These are phyloP conservation scores for Candida sp. DNA, from an alignment of 1,139 yeast species.

Conservation along the genomic window DNA sequence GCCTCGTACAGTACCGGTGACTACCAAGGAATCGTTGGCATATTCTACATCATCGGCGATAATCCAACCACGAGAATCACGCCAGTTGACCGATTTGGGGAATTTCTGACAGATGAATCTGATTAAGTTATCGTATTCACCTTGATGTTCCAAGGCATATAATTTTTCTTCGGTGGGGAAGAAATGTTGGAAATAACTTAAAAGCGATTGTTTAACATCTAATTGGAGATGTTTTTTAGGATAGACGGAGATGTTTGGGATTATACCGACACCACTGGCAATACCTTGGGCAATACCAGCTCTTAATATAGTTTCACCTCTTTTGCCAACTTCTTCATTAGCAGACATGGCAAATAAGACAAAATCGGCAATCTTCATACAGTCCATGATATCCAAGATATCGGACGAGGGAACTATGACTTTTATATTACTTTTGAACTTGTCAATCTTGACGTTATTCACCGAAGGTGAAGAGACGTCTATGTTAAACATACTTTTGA, in stretches of 20 bases:
- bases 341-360: slow-evolving; percentile 88
- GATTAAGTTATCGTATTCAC: slow-evolving; percentile 70
- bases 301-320: slow-evolving; percentile 88
- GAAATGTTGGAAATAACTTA: slow-evolving; percentile 82
- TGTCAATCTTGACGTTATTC: slow-evolving; percentile 45
- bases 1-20: slow-evolving; percentile 88
- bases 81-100: slow-evolving; percentile 87
- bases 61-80: slow-evolving; percentile 86
- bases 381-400: slow-evolving; percentile 71
- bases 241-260: slow-evolving; percentile 70
- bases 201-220: slow-evolving; percentile 76
- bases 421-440: slow-evolving; percentile 75
- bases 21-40: slow-evolving; percentile 39
- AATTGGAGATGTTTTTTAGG: slow-evolving; percentile 75
- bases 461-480: slow-evolving; percentile 44
- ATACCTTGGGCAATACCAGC: slow-evolving; percentile 93
- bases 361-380: slow-evolving; percentile 86
- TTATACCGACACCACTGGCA: slow-evolving; percentile 75
- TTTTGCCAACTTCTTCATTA: slow-evolving; percentile 71
- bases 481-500: slow-evolving; percentile 44
- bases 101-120: slow-evolving; percentile 80
- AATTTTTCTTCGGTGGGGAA: slow-evolving; percentile 84
- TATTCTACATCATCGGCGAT: slow-evolving; percentile 61
- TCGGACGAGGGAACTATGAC: slow-evolving; percentile 71
- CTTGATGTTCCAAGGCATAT: slow-evolving; percentile 61